phyloP scores from a whole-genome alignment of 108 stramenopile species.

The Phaeodactylum tricornutum region DNA sequence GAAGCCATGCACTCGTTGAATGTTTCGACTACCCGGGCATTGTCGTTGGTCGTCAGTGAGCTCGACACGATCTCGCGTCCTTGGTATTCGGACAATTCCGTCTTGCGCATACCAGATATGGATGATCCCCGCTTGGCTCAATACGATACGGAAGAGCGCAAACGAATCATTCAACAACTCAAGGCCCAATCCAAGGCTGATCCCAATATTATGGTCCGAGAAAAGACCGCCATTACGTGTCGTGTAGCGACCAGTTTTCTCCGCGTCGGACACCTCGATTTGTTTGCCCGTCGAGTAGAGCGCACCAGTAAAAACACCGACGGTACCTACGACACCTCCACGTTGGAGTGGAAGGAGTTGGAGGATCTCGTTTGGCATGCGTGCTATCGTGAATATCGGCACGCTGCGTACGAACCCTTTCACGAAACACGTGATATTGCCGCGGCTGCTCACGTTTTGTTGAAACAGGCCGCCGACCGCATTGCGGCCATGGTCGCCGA shows the following conservation, averaged over 20 bases:
- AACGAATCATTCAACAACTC: constrained; percentile 55
- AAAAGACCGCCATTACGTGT: constrained; percentile 82
- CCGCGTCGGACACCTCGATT: constrained; percentile 81
- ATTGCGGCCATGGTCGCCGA: constrained; percentile 67
- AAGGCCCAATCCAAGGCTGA: constrained; percentile 39
- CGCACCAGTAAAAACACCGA: constrained; percentile 3
- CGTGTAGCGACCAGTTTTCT: constrained; percentile 68
- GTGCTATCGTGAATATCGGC: constrained; percentile 57
- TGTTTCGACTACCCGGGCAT: constrained; percentile 82
- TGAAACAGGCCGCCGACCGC: constrained; percentile 34
- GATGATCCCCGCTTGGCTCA: constrained; percentile 69
- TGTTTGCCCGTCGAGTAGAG: constrained; percentile 55
- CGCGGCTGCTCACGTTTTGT: constrained; percentile 36
- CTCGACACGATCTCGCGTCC: constrained; percentile 45
- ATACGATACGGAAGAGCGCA: constrained; percentile 35
- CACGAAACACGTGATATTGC: constrained; percentile 33
- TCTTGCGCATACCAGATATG: constrained; percentile 27
- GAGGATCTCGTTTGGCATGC: constrained; percentile 76
- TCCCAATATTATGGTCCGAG: constrained; percentile 71
- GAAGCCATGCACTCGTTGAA: constrained; percentile 94
- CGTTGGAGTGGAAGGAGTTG: constrained; percentile 53
- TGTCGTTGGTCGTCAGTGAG: constrained; percentile 58
- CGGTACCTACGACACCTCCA: constrained; percentile 16
- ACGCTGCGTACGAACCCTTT: constrained; percentile 51
- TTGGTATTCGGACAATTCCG: constrained; percentile 54